These are phyloP conservation scores for Colletotrichum cuscutae DNA, from an alignment of 2,329 filamentous ascomycete genomes.

Conservation along the genomic window DNA sequence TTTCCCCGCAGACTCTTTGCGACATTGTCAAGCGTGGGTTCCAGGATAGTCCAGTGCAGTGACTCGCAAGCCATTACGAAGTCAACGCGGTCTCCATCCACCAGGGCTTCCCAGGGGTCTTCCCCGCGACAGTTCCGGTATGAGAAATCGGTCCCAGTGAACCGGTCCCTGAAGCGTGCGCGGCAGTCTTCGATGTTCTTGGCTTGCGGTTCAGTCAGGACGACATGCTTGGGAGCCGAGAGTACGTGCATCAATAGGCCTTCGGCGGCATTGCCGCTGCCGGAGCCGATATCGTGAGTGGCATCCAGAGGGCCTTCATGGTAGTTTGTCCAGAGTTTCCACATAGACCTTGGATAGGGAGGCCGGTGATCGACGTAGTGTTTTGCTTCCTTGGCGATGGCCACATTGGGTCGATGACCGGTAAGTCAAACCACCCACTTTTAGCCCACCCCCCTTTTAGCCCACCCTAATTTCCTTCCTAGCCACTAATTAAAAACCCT, in stretches of 20 bases:
- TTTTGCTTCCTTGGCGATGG: conserved; percentile 20
- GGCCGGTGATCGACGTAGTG: conserved; percentile 26
- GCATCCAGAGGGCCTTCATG: conserved; percentile 3
- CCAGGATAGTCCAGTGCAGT: conserved; percentile 18
- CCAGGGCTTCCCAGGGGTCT: not conserved
- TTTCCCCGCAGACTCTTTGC: not conserved
- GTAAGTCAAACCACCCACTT: no score
- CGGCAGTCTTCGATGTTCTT: conserved; percentile 11
- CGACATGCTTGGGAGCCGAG: not conserved
- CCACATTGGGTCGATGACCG: not conserved
- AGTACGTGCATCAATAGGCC: conserved; percentile 3
- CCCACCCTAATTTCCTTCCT: no score
- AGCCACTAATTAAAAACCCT: no score
- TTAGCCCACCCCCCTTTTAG: no score
- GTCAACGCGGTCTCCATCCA: not conserved
- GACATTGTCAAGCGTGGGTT: conserved; percentile 1
- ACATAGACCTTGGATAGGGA: conserved; percentile 23
- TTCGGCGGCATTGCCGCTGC: conserved; percentile 12
- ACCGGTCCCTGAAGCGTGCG: conserved; percentile 2
- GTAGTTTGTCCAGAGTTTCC: conserved; percentile 20
- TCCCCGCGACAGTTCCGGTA: conserved; percentile 12
- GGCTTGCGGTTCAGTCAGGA: conserved; percentile 16
- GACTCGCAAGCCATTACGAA: conserved; percentile 25
- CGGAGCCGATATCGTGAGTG: conserved; percentile 16
- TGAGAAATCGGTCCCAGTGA: conserved; percentile 6